Evolutionary conservation across 169 alveolate species (phyloP).

Genomic region (Babesia ovata): DNA sequence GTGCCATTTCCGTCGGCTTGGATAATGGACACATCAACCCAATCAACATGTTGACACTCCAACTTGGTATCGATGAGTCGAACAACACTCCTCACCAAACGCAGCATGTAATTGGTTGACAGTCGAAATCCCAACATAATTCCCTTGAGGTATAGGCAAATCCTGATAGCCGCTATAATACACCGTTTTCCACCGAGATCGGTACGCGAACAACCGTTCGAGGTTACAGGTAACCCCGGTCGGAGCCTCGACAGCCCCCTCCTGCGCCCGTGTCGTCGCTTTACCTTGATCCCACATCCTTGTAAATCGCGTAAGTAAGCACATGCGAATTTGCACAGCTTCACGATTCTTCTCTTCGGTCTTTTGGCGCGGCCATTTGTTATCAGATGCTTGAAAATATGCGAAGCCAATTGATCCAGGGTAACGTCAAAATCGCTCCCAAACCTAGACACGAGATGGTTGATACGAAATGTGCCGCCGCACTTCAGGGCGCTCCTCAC

Average conservation of each 20-base stretch:
- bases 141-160: slow-evolving; percentile 21
- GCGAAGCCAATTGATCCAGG: slow-evolving; percentile 10
- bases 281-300: slow-evolving; percentile 3
- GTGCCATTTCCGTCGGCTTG: background rate
- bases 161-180: background rate
- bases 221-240: background rate
- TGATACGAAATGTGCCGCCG: background rate
- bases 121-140: slow-evolving; percentile 1
- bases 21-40: slow-evolving; percentile 12
- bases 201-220: background rate
- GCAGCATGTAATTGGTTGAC: background rate
- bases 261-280: background rate
- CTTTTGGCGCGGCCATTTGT: background rate
- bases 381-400: background rate
- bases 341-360: background rate
- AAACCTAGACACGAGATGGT: background rate
- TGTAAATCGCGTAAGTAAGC: background rate
- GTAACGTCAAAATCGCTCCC: slow-evolving; percentile 11
- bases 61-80: background rate
- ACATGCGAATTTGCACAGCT: background rate
- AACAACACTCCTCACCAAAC: slow-evolving; percentile 5
- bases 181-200: background rate
- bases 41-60: background rate
- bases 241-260: background rate
- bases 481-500: background rate